Base-by-base conservation (phyloP, 163 green algal species). In the Prototheca wickerhamii region DNA sequence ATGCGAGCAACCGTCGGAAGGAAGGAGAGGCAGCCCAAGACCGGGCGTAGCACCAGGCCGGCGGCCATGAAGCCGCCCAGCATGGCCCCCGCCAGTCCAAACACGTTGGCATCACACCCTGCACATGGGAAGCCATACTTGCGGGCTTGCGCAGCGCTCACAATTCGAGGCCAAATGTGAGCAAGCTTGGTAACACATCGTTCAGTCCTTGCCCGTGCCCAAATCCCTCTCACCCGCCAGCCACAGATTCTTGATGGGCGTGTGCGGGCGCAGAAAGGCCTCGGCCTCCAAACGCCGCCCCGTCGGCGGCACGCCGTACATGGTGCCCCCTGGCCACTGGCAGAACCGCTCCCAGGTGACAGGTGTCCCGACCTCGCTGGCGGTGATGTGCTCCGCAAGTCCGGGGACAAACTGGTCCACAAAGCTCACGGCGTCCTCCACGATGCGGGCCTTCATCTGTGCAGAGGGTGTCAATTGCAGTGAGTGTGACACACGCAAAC, bases 301-400 rank as follows among this genome's bases (percentile, higher is more conserved):
- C 6, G 26, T 58, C 8, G 51, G 51, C n/a, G 51, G 51, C n/a
- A 58, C 51, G 28, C 51, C 51, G 3, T 58, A 58, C 51, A 58
- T 58, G 51, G 51, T 58, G 25, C 51, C 51, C 6, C 26, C 51
- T 15, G 51, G 51, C 51, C 51, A 58, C n/a, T 25, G n/a, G 8
- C 26, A 37, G 28, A 58, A 58, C 5, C 5, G 8, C 6, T 35
- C 6, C 51, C 51, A 58, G 28, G 51, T 58, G 8, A 58, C 8
- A 4, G 51, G 51, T 25, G 51, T 58, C 8, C 51, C 51, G 4
- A 58, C 51, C 26, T 58, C 10, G 25, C 26, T 30, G 51, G 4
- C 20, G 26, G 10, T 35, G 26, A 58, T 18, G 51, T 58, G 51
- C 5, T 21, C 26, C 26, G 5, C 25, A 3, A 58, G 26, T 6